Evolutionary conservation across 805 yeast species (phyloP), one percentile per base, ranked within the genome.

Genomic region (Candida oleophila): DNA sequence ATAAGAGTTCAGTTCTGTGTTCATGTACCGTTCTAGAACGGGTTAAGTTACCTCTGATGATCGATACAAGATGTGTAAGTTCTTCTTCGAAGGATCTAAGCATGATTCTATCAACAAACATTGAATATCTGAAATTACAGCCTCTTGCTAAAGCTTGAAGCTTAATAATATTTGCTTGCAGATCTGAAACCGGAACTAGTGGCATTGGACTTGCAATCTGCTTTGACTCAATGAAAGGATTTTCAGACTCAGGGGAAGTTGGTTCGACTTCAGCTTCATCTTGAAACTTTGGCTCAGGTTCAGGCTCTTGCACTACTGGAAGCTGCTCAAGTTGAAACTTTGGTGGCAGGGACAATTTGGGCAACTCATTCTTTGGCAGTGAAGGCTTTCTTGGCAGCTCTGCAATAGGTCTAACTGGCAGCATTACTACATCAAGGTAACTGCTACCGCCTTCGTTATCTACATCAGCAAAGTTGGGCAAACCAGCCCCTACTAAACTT

Each of bases 141-240:
- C 94, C 96, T 53, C 89, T 71, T 15, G 87, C 76, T 20, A 82
- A 65, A 0, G 94, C 80, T 61, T 90, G 96, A 15, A 90, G 66
- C 46, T 66, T 69, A 34, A 75, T 65, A 34, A 85, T 76, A 44
- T 65, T 57, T 2, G 42, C 38, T 5, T 53, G 22, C 38, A 50
- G 50, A 25, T 16, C 34, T 39, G 42, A 39, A 16, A 39, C 18
- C 19, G 33, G 30, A 25, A 5, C 30, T 11, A 7, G 30, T 25
- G 5, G 30, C 9, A 25, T 25, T 25, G 30, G 30, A 7, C 11
- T 11, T 25, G 30, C 9, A 11, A 25, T 11, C 4, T 18, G 9
- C 4, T n/a, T 20, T 9, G 28, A 8, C 32, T 20, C 41, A 4
- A 9, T 36, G n/a, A 36, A 33, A 8, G 36, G 36, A 14, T 33